Evolutionary conservation across 257 asterid genomes (phyloP).

Genomic region (Nicotiana undulata): DNA sequence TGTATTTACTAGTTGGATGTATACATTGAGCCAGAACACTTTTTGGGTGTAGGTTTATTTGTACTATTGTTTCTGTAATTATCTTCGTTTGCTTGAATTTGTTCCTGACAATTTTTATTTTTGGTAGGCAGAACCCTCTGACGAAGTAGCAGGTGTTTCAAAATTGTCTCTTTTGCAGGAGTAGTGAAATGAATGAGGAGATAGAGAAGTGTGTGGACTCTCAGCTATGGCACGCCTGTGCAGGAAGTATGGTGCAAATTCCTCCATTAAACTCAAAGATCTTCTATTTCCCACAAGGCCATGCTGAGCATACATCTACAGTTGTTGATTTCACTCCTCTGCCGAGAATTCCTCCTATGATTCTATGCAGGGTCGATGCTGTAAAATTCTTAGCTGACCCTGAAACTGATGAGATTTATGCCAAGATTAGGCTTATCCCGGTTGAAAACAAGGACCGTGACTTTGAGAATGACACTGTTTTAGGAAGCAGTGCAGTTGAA

Average conservation of each 20-base stretch:
- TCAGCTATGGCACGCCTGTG: constrained; percentile 68
- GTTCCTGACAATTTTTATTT: not conserved
- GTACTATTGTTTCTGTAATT: not conserved
- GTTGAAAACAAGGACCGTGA: constrained; percentile 10
- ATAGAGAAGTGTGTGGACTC: constrained; percentile 39
- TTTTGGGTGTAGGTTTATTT: not conserved
- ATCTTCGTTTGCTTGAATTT: not conserved
- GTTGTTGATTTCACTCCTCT: constrained; percentile 41
- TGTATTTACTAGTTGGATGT: not conserved
- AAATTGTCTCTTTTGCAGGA: not conserved
- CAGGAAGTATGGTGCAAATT: constrained; percentile 60
- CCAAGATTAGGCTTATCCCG: constrained; percentile 23
- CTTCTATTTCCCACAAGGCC: constrained; percentile 61
- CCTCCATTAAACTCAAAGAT: constrained; percentile 48
- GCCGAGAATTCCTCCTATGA: constrained; percentile 38
- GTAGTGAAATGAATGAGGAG: constrained; percentile 15
- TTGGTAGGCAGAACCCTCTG: not conserved
- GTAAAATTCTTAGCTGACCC: constrained; percentile 48
- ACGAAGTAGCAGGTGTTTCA: not conserved
- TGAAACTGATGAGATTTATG: constrained; percentile 30
- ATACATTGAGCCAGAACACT: not conserved
- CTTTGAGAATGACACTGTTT: constrained; percentile 13
- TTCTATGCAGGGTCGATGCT: constrained; percentile 45
- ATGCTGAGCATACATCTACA: constrained; percentile 47
- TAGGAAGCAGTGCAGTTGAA: constrained; percentile 14